These are phyloP conservation scores for Akanthomyces muscarius DNA, from an alignment of 2,329 filamentous ascomycete genomes.

Conservation along the genomic window DNA sequence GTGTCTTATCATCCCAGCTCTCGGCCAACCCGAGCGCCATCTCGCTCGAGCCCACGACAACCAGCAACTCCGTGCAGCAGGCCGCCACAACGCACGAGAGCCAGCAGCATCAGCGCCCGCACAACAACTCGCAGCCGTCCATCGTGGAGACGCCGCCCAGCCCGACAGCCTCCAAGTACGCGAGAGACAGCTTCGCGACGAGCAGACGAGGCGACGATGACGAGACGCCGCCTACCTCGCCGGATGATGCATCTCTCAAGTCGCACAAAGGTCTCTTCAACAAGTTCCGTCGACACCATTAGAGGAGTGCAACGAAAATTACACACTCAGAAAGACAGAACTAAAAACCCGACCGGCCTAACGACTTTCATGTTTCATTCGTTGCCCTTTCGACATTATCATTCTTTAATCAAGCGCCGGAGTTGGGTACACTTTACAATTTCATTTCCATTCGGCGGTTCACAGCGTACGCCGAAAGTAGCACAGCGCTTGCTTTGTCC, in stretches of 20 bases:
- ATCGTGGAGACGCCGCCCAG: slow-evolving; percentile 20
- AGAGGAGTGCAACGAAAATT: neutral
- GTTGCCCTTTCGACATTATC: neutral
- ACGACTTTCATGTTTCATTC: neutral
- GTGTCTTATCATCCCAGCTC: slow-evolving; percentile 38
- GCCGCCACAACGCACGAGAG: neutral
- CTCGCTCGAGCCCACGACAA: slow-evolving; percentile 27
- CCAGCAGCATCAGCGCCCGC: slow-evolving; percentile 21
- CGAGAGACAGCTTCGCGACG: slow-evolving; percentile 35
- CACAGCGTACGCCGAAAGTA: slow-evolving; percentile 8
- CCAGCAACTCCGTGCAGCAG: slow-evolving; percentile 24
- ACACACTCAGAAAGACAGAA: neutral
- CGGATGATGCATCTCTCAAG: slow-evolving; percentile 30
- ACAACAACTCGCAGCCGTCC: slow-evolving; percentile 16
- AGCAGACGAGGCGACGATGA: slow-evolving; percentile 25
- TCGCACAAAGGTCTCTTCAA: slow-evolving; percentile 24
- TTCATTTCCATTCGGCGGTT: neutral
- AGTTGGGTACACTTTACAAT: slow-evolving; percentile 5
- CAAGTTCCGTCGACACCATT: slow-evolving; percentile 18
- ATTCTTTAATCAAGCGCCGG: slow-evolving; percentile 11
- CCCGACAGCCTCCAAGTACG: slow-evolving; percentile 35
- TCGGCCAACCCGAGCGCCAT: slow-evolving; percentile 29
- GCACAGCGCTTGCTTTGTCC: neutral
- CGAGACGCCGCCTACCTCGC: slow-evolving; percentile 35
- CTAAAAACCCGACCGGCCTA: neutral